Evolutionary conservation across 2,329 filamentous ascomycete genomes (phyloP).

Genomic region (Arthrocladium fulminans): DNA sequence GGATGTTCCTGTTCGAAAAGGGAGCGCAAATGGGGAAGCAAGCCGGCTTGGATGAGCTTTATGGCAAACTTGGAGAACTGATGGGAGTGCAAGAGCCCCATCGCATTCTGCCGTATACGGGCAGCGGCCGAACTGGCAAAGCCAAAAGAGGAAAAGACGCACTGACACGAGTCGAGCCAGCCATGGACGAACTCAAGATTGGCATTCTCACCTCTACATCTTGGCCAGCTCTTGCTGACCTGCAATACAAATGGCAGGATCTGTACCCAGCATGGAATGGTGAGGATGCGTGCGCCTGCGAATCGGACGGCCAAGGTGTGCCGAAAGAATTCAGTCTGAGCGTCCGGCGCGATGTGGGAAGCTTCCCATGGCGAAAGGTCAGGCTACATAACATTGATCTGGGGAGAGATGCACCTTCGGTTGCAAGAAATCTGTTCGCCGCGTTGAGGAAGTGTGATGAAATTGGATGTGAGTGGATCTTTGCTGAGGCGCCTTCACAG

Average conservation of each 20-base stretch:
- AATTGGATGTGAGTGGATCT: conserved; percentile 69
- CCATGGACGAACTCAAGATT: conserved; percentile 5
- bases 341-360: not conserved
- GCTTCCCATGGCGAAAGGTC: not conserved
- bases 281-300: conserved; percentile 16
- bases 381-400: conserved; percentile 60
- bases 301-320: not conserved
- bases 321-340: not conserved
- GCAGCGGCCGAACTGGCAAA: not conserved
- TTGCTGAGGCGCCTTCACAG: conserved; percentile 63
- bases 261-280: conserved; percentile 27
- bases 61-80: conserved; percentile 24
- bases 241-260: not conserved
- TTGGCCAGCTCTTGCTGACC: not conserved
- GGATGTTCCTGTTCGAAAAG: conserved; percentile 61
- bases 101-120: not conserved
- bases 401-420: conserved; percentile 59
- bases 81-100: conserved; percentile 23
- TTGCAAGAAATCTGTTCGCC: conserved; percentile 82
- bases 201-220: conserved; percentile 11
- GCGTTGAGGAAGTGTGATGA: conserved; percentile 78
- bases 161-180: not conserved
- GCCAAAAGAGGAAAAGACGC: not conserved
- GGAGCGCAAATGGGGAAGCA: conserved; percentile 43
- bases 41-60: conserved; percentile 20